Conservation (phyloP, 352 stramenopile genomes). For the Paralagenidium karlingii region DNA sequence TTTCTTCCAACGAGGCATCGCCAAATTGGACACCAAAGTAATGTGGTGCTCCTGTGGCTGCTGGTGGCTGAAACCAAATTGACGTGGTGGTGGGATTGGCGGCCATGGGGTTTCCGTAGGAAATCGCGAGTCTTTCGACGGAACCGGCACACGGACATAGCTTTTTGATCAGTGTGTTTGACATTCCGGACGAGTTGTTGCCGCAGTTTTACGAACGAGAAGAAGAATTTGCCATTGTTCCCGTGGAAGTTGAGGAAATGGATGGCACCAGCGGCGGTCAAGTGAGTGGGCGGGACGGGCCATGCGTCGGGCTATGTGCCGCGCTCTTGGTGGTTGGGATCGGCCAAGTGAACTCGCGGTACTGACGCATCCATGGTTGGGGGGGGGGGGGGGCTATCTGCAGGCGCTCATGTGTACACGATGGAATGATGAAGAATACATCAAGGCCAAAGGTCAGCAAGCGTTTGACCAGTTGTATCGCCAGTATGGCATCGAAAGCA, state of each 20-base stretch:
- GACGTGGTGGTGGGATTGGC: not conserved
- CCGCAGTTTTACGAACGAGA: constrained; percentile 72
- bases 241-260: constrained; percentile 59
- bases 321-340: no score
- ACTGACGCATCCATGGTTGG: no score
- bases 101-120: constrained; percentile 12
- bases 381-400: no score
- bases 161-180: constrained; percentile 65
- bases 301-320: no score
- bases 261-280: constrained; percentile 17
- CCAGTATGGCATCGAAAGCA: constrained; percentile 74
- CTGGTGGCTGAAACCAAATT: not conserved
- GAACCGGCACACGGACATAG: constrained; percentile 36
- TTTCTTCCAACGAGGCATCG: constrained; percentile 88
- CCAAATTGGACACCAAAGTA: constrained; percentile 71
- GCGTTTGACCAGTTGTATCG: constrained; percentile 79
- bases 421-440: constrained; percentile 82
- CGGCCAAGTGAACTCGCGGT: no score
- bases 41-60: not conserved
- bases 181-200: constrained; percentile 38
- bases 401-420: constrained; percentile 78
- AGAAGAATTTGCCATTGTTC: constrained; percentile 82
- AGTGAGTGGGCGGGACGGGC: constrained; percentile 7
- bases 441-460: constrained; percentile 59
- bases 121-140: constrained; percentile 82